Percentiles rank a stretch among this genome's conserved stretches.
phyloP scores from a whole-genome alignment of 192 early-diverging fungal genomes.

The Entomortierella lignicola region DNA sequence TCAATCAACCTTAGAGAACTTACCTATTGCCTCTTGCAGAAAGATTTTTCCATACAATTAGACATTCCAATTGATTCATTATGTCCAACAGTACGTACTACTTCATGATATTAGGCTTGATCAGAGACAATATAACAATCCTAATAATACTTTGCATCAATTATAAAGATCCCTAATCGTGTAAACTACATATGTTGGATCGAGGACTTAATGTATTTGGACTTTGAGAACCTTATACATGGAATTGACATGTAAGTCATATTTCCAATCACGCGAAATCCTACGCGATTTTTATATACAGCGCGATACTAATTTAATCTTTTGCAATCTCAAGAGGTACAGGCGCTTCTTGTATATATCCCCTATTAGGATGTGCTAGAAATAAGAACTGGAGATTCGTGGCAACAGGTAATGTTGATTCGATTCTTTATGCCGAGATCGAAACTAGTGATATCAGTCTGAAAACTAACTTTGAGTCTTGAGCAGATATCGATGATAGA shows the following conservation, averaged over 20 bases:
- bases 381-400: conserved; percentile 76
- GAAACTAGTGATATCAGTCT: too few relatives aligned
- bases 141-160: not conserved
- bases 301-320: too few relatives aligned
- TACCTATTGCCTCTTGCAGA: conserved; percentile 67
- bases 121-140: too few relatives aligned
- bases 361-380: conserved; percentile 74
- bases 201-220: conserved; percentile 65
- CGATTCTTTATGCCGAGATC: too few relatives aligned
- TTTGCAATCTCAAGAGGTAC: conserved; percentile 69
- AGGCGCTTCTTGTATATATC: conserved; percentile 93
- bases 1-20: conserved; percentile 58
- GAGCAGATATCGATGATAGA: conserved; percentile 71
- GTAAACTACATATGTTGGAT: conserved; percentile 80
- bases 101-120: not conserved
- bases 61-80: conserved; percentile 76
- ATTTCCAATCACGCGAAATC: too few relatives aligned
- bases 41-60: conserved; percentile 71
- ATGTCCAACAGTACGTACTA: conserved; percentile 68
- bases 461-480: not conserved
- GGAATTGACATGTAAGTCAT: conserved; percentile 74
- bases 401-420: conserved; percentile 66
- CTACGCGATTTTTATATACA: too few relatives aligned
- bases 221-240: conserved; percentile 18
- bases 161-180: conserved; percentile 46